These are phyloP conservation scores for Pyrenophora seminiperda DNA, from an alignment of 2,329 filamentous ascomycete species.

Conservation along the genomic window DNA sequence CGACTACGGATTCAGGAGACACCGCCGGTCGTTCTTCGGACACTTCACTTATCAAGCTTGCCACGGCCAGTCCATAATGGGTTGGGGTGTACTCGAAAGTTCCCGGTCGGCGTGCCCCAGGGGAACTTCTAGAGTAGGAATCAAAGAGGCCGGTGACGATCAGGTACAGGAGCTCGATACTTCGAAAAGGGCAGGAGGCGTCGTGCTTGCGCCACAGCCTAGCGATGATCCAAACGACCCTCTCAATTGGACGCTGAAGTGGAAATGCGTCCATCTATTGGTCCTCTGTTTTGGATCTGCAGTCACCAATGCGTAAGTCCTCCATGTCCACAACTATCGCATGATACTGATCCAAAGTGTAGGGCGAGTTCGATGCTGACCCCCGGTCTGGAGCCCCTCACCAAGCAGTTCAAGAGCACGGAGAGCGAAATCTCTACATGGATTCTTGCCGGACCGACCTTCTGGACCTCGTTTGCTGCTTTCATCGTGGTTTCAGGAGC, in stretches of 20 bases:
- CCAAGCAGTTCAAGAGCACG: slow-evolving; percentile 16
- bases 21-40: background rate
- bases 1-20: background rate
- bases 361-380: slow-evolving; percentile 20
- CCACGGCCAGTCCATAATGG: slow-evolving; percentile 8
- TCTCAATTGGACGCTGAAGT: slow-evolving; percentile 18
- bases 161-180: slow-evolving; percentile 10
- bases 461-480: slow-evolving; percentile 20
- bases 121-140: slow-evolving; percentile 13
- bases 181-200: slow-evolving; percentile 6
- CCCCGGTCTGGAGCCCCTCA: slow-evolving; percentile 15
- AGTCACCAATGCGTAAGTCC: slow-evolving; percentile 18
- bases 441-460: slow-evolving; percentile 19
- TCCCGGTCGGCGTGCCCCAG: slow-evolving; percentile 9
- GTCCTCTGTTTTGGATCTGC: slow-evolving; percentile 20
- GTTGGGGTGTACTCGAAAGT: slow-evolving; percentile 21
- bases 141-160: slow-evolving; percentile 7
- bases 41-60: background rate
- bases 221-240: slow-evolving; percentile 17
- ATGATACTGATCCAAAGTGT: background rate
- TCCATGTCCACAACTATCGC: background rate
- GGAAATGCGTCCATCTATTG: slow-evolving; percentile 15
- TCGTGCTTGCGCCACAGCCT: slow-evolving; percentile 8
- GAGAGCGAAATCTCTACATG: slow-evolving; percentile 16
- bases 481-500: slow-evolving; percentile 17